These are phyloP conservation scores for Zychaea mexicana DNA, from an alignment of 371 early-diverging fungal species.

Conservation along the genomic window DNA sequence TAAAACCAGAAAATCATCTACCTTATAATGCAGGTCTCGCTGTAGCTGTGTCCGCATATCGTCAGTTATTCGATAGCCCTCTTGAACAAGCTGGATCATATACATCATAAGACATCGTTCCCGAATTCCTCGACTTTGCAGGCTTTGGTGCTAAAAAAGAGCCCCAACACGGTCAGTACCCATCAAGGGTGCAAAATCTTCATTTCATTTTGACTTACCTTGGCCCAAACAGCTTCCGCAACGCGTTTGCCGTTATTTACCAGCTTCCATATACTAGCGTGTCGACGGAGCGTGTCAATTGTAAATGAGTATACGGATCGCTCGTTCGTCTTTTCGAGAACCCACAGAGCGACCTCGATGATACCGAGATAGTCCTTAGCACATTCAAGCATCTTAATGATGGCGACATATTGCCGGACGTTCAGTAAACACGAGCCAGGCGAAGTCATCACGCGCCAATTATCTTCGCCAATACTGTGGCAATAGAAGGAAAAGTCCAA, in stretches of 20 bases:
- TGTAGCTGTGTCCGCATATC: slow-evolving; percentile 34
- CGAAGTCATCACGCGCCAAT: slow-evolving; percentile 81
- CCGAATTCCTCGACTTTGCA: slow-evolving; percentile 32
- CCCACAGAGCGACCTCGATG: slow-evolving; percentile 64
- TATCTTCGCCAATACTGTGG: slow-evolving; percentile 71
- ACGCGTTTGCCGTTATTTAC: slow-evolving; percentile 30
- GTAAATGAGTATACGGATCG: slow-evolving; percentile 49
- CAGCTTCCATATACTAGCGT: slow-evolving; percentile 61
- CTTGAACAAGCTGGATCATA: slow-evolving; percentile 48
- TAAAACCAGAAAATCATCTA: background rate
- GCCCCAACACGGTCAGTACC: too few species aligned
- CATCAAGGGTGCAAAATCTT: too few species aligned
- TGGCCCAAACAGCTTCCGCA: slow-evolving; percentile 38
- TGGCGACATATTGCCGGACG: slow-evolving; percentile 64
- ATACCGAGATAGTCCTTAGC: slow-evolving; percentile 59
- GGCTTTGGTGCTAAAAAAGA: slow-evolving; percentile 35
- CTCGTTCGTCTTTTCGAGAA: slow-evolving; percentile 64
- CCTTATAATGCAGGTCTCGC: slow-evolving; percentile 43
- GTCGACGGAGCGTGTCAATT: slow-evolving; percentile 59
- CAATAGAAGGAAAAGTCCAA: background rate
- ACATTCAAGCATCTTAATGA: slow-evolving; percentile 60
- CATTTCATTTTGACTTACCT: slow-evolving; percentile 20
- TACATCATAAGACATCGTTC: slow-evolving; percentile 53
- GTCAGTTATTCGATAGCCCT: slow-evolving; percentile 41
- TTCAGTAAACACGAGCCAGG: slow-evolving; percentile 81